phyloP scores from a whole-genome alignment of 2,329 filamentous ascomycete species.

The Onygena corvina region DNA sequence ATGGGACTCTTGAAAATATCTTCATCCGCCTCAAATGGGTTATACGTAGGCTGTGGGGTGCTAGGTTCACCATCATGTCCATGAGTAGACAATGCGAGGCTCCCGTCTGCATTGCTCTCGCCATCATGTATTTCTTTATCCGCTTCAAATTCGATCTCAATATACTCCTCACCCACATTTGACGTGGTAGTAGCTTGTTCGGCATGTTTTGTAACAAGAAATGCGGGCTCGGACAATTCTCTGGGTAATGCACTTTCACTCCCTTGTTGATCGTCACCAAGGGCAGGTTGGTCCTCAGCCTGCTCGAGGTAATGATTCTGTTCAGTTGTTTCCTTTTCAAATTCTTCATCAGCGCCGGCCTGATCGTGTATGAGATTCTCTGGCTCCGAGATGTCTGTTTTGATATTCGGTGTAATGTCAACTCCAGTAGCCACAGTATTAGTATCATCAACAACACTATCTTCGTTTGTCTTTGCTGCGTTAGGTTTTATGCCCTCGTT shows the following conservation, averaged over 20 bases:
- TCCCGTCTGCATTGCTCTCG: background rate
- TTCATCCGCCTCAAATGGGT: conserved; percentile 25
- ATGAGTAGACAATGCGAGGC: background rate
- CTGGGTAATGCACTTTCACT: conserved; percentile 20
- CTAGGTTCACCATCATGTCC: background rate
- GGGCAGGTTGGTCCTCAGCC: background rate
- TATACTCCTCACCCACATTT: background rate
- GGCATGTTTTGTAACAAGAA: background rate
- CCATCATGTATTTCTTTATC: background rate
- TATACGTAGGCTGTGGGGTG: conserved; percentile 20
- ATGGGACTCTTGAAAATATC: conserved; percentile 23
- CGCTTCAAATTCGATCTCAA: conserved; percentile 10
- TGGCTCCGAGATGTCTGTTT: background rate
- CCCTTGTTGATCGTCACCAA: conserved; percentile 21
- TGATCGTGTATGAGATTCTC: background rate
- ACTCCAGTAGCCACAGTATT: background rate
- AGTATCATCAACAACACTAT: background rate
- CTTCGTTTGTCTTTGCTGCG: background rate
- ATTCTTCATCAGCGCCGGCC: conserved; percentile 8
- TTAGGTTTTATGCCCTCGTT: conserved; percentile 1
- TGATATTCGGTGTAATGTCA: background rate
- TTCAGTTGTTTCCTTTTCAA: conserved; percentile 7
- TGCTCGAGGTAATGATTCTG: background rate
- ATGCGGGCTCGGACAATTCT: background rate
- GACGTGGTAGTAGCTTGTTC: background rate